A percentile compares a stretch with the other conserved stretches of the same genome.
Conservation (phyloP, 306 rosid species). For the Vigna mungo region DNA sequence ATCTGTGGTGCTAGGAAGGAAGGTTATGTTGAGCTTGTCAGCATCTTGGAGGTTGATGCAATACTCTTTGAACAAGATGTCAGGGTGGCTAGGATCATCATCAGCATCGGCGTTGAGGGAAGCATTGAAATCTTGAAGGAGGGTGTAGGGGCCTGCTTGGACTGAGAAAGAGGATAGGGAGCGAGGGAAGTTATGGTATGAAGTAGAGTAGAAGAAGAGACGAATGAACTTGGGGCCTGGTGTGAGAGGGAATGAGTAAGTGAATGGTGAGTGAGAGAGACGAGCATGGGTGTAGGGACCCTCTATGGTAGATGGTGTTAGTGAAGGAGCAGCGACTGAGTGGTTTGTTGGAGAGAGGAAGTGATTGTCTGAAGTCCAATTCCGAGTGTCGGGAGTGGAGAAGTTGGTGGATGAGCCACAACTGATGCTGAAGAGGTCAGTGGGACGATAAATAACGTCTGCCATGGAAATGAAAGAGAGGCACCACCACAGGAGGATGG, state of each 20-base stretch:
- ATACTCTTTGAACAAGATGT: slow-evolving; percentile 41
- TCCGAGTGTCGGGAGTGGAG: background rate
- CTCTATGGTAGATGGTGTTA: background rate
- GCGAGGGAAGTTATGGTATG: slow-evolving; percentile 9
- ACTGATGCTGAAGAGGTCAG: background rate
- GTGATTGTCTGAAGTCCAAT: background rate
- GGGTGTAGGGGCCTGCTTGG: slow-evolving; percentile 29
- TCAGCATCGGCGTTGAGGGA: slow-evolving; percentile 26
- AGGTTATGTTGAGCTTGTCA: background rate
- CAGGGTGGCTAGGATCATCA: too few species aligned
- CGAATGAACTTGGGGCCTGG: slow-evolving; percentile 42
- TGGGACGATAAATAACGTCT: background rate
- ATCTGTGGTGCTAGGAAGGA: background rate
- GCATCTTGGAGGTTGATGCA: background rate
- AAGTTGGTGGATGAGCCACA: slow-evolving; percentile 21
- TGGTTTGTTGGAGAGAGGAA: background rate
- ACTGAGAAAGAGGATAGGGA: slow-evolving; percentile 41
- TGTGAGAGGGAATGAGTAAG: slow-evolving; percentile 44
- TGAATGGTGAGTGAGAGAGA: slow-evolving; percentile 46
- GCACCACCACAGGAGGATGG: background rate
- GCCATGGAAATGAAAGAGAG: background rate
- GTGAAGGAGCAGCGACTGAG: background rate
- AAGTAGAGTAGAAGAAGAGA: slow-evolving; percentile 38
- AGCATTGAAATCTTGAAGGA: slow-evolving; percentile 48
- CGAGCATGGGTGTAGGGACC: slow-evolving; percentile 33